These are phyloP conservation scores for Colletotrichum tanaceti DNA, from an alignment of 2,329 filamentous ascomycete genomes.

Conservation along the genomic window DNA sequence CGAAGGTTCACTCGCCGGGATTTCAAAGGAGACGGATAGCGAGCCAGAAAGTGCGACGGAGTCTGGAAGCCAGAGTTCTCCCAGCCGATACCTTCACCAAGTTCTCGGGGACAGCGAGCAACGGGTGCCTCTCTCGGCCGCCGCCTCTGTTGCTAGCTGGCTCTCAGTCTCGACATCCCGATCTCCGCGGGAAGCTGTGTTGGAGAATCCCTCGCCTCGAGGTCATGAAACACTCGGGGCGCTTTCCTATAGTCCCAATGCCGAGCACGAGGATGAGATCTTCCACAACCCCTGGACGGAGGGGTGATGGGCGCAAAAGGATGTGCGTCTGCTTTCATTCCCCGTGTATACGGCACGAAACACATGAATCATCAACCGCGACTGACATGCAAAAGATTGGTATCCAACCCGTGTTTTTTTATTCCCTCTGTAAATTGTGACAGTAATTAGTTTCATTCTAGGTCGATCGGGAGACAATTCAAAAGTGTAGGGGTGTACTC, in stretches of 20 bases:
- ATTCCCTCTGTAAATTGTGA: no score
- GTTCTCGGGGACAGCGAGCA: neutral
- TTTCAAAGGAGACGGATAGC: neutral
- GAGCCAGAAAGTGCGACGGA: neutral
- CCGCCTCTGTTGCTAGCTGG: neutral
- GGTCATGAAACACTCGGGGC: neutral
- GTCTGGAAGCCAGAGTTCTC: neutral
- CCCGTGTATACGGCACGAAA: no score
- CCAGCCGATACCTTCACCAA: neutral
- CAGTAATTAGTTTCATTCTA: no score
- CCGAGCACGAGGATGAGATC: constrained; percentile 33
- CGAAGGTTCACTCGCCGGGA: neutral
- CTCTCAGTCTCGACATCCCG: neutral
- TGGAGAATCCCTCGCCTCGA: neutral
- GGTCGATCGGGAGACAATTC: no score
- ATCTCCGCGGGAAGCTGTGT: neutral
- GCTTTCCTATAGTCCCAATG: constrained; percentile 47
- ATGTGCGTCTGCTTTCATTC: no score
- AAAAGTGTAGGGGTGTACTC: no score
- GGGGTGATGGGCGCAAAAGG: neutral
- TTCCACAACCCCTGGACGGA: neutral
- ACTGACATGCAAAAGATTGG: no score
- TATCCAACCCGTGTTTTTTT: no score
- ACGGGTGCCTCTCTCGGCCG: neutral
- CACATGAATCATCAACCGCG: no score